These are phyloP conservation scores for Adansonia gregorii DNA, from an alignment of 441 rosid genomes.

Conservation along the genomic window DNA sequence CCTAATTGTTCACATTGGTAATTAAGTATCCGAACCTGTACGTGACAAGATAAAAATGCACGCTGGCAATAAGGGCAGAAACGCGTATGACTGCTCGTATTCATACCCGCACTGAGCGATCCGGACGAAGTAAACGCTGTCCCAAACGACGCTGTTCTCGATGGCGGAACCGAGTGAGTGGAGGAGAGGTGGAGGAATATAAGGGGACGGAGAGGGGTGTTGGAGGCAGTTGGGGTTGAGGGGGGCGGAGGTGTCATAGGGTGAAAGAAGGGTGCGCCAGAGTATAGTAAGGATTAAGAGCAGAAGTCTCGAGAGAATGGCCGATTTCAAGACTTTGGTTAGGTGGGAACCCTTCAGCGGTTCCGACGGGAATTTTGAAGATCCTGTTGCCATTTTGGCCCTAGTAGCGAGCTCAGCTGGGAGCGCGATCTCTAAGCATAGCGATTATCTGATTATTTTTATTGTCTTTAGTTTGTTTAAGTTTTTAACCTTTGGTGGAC, in stretches of 20 bases:
- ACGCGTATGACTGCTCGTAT: constrained; percentile 89
- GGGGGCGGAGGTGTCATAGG: constrained; percentile 86
- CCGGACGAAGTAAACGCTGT: constrained; percentile 74
- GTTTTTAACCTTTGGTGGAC: no score
- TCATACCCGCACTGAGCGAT: constrained; percentile 89
- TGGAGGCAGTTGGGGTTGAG: constrained; percentile 61
- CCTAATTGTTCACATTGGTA: neutral
- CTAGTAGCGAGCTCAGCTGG: no score
- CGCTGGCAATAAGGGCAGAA: constrained; percentile 82
- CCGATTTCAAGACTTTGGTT: constrained; percentile 54
- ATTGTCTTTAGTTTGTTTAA: no score
- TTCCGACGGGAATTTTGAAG: neutral
- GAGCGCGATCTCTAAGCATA: no score
- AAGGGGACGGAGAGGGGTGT: constrained; percentile 25
- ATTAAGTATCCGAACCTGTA: constrained; percentile 48
- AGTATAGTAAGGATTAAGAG: constrained; percentile 53
- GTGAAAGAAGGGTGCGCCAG: constrained; percentile 67
- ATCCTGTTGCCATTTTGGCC: neutral
- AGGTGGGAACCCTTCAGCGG: constrained; percentile 33
- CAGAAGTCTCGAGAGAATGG: constrained; percentile 61
- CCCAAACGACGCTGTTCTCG: constrained; percentile 83
- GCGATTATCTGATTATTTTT: no score
- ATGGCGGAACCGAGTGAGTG: constrained; percentile 51
- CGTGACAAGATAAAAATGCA: constrained; percentile 57
- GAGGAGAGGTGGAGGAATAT: constrained; percentile 28